Percentiles rank a stretch among this genome's conserved stretches.
phyloP scores from a whole-genome alignment of 2,329 filamentous ascomycete species.

The Fusarium anthophilum region DNA sequence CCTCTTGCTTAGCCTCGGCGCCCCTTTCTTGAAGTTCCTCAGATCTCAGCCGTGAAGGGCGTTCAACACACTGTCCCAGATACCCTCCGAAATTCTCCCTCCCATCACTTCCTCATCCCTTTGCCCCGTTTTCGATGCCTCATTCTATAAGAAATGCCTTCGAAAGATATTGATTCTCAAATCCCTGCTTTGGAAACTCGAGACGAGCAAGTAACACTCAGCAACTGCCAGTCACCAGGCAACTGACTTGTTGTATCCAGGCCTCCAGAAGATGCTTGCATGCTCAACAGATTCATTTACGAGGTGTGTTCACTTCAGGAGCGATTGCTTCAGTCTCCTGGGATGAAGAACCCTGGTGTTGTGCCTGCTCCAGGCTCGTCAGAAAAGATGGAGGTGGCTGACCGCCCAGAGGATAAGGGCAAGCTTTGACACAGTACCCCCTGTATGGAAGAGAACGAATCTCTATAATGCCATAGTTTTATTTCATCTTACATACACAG shows the following conservation, averaged over 20 bases:
- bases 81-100: neutral
- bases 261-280: neutral
- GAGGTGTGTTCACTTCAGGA: constrained; percentile 19
- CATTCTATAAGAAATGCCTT: neutral
- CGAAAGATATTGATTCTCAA: fast-evolving
- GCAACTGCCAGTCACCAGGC: too few species aligned
- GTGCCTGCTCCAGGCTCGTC: too few species aligned
- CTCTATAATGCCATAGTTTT: neutral
- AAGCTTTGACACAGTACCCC: neutral
- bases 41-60: neutral
- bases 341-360: fast-evolving
- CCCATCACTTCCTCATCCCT: neutral
- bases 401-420: neutral
- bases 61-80: neutral
- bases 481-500: neutral
- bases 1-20: neutral
- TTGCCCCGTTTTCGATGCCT: fast-evolving
- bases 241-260: neutral
- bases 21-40: too few species aligned
- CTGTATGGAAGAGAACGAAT: neutral
- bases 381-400: neutral
- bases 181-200: too few species aligned
- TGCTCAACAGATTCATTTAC: constrained; percentile 20
- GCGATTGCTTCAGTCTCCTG: neutral
- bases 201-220: neutral